Percentiles rank a stretch among this genome's conserved stretches.
Evolutionary conservation across 2,329 filamentous ascomycete species (phyloP).

Genomic region (Clarireedia homoeocarpa): DNA sequence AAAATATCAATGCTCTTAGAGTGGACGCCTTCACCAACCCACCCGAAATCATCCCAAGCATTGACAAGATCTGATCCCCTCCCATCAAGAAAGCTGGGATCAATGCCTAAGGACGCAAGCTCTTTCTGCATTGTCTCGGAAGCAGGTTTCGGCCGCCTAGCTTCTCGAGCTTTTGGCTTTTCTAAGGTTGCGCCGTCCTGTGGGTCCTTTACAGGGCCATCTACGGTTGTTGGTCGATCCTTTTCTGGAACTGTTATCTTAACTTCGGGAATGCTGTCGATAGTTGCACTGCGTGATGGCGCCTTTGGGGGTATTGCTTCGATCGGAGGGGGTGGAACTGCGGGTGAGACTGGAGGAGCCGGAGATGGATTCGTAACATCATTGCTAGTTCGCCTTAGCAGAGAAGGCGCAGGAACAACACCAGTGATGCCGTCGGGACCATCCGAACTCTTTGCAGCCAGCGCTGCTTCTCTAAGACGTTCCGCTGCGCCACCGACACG

Average conservation of each 20-base stretch:
- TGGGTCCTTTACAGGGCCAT: constrained; percentile 30
- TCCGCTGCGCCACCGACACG: constrained; percentile 81
- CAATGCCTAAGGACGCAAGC: constrained; percentile 55
- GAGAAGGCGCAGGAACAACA: constrained; percentile 72
- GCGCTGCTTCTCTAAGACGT: constrained; percentile 47
- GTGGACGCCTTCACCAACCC: constrained; percentile 72
- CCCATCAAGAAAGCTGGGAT: constrained; percentile 67
- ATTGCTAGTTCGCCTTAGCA: constrained; percentile 33
- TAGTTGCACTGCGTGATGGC: constrained; percentile 21
- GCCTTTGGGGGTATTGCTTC: constrained; percentile 11
- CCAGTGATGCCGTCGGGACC: constrained; percentile 85
- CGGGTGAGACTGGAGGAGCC: constrained; percentile 17
- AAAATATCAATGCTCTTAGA: constrained; percentile 71
- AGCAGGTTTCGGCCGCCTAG: constrained; percentile 25
- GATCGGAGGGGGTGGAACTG: background rate
- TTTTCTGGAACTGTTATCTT: constrained; percentile 46
- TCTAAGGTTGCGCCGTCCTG: constrained; percentile 28
- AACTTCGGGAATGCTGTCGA: constrained; percentile 45
- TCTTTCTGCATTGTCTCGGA: constrained; percentile 29
- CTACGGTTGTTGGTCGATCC: constrained; percentile 35
- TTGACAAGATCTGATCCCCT: constrained; percentile 73
- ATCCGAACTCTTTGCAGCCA: constrained; percentile 46
- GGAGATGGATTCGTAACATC: constrained; percentile 29
- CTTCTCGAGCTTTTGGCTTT: constrained; percentile 24
- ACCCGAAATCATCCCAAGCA: constrained; percentile 80